Conservation (phyloP, 2,329 filamentous ascomycete species). For the Verticillium nonalfalfae region DNA sequence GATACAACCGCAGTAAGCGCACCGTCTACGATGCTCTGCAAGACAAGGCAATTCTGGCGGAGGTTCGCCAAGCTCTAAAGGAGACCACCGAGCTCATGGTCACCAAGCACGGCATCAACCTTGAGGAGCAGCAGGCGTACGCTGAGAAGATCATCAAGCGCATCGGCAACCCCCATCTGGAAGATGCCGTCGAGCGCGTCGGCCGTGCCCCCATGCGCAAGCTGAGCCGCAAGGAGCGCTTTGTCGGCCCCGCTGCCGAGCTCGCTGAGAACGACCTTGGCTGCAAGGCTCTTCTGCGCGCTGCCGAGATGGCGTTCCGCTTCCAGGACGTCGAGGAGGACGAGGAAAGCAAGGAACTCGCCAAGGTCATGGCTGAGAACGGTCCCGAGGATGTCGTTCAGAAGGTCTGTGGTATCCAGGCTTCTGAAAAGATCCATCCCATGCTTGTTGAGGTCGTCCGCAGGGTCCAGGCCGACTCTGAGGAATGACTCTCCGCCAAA, state of each 20-base stretch:
- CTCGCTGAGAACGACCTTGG: conserved; percentile 75
- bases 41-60: conserved; percentile 70
- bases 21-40: conserved; percentile 86
- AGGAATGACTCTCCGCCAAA: conserved; percentile 31
- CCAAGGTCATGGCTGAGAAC: conserved; percentile 74
- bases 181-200: conserved; percentile 91
- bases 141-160: conserved; percentile 87
- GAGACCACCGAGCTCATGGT: conserved; percentile 87
- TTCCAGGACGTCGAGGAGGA: conserved; percentile 95
- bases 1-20: conserved; percentile 76
- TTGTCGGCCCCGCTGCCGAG: conserved; percentile 86
- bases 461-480: conserved; percentile 68
- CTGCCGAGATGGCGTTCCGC: conserved; percentile 84
- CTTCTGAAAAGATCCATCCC: conserved; percentile 69
- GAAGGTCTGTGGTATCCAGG: conserved; percentile 76
- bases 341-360: conserved; percentile 80
- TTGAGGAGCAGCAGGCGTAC: conserved; percentile 74
- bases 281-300: conserved; percentile 68
- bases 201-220: conserved; percentile 92
- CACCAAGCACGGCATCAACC: conserved; percentile 74
- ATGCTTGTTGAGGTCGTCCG: conserved; percentile 72
- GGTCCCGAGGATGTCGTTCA: conserved; percentile 67
- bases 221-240: conserved; percentile 89
- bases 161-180: conserved; percentile 88
- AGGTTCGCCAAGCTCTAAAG: conserved; percentile 72